Conservation (phyloP, 225 moss, liverwort and hornwort genomes). For the Pleurozium schreberi region DNA sequence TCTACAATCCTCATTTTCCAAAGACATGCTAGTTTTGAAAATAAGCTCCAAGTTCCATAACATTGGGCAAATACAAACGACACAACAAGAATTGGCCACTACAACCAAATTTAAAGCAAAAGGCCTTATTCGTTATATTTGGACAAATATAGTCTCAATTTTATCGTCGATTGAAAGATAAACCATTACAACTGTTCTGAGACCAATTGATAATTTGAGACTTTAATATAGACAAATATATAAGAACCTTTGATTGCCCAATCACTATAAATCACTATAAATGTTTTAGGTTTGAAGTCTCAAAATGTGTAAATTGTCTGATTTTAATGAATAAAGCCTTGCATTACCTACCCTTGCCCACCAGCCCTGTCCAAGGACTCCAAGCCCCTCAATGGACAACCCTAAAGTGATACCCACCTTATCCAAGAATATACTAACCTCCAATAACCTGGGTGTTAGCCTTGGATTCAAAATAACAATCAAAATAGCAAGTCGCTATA, state of each 20-base stretch:
- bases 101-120: neutral
- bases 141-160: too few relatives aligned
- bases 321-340: too few relatives aligned
- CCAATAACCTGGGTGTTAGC: neutral
- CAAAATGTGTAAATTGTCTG: too few relatives aligned
- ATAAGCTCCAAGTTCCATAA: neutral
- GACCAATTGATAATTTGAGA: too few relatives aligned
- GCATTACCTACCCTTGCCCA: too few relatives aligned
- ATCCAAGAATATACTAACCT: neutral
- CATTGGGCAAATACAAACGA: rapidly evolving
- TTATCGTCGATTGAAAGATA: too few relatives aligned
- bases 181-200: too few relatives aligned
- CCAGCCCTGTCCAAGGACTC: neutral
- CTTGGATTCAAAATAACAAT: neutral
- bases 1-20: neutral
- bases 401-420: neutral
- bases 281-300: too few relatives aligned
- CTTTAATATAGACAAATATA: too few relatives aligned
- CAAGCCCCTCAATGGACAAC: neutral
- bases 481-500: neutral
- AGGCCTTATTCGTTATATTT: too few relatives aligned
- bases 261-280: too few relatives aligned
- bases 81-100: rapidly evolving
- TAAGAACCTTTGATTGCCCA: too few relatives aligned
- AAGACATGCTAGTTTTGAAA: neutral